These are phyloP conservation scores for Moricandia moricandioides DNA, from an alignment of 345 rosid genomes.

Conservation along the genomic window DNA sequence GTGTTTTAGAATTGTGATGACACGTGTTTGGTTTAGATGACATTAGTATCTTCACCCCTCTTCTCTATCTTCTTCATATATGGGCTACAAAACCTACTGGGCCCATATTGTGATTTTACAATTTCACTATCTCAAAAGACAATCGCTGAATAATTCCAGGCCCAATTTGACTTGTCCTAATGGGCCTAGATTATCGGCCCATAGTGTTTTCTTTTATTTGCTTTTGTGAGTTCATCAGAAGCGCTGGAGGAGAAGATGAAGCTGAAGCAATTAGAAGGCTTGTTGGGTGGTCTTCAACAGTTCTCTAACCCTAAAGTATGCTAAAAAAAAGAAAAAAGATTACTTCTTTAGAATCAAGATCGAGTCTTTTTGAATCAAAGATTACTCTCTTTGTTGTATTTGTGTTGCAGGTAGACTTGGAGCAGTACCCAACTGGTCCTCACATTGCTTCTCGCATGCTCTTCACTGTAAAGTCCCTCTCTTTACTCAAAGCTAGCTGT, in stretches of 20 bases:
- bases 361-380: background rate
- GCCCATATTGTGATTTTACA: background rate
- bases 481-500: background rate
- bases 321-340: background rate
- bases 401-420: conserved; percentile 69
- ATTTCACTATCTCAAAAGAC: background rate
- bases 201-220: background rate
- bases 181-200: conserved; percentile 16
- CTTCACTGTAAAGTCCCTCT: conserved; percentile 49
- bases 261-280: conserved; percentile 86
- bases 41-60: background rate
- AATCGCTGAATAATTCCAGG: background rate
- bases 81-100: background rate
- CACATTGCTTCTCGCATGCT: conserved; percentile 98
- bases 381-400: background rate
- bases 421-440: conserved; percentile 94
- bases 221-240: background rate
- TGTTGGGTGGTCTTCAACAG: conserved; percentile 66
- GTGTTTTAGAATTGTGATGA: conserved; percentile 2
- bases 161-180: background rate
- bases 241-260: conserved; percentile 59
- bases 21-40: conserved; percentile 12
- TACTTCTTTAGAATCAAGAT: background rate
- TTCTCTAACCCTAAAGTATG: conserved; percentile 75
- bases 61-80: background rate